Percentiles rank a stretch among this genome's conserved stretches.
phyloP scores from a whole-genome alignment of 1,284 basidiomycete genomes.

The Boletellus dicymbophilus region DNA sequence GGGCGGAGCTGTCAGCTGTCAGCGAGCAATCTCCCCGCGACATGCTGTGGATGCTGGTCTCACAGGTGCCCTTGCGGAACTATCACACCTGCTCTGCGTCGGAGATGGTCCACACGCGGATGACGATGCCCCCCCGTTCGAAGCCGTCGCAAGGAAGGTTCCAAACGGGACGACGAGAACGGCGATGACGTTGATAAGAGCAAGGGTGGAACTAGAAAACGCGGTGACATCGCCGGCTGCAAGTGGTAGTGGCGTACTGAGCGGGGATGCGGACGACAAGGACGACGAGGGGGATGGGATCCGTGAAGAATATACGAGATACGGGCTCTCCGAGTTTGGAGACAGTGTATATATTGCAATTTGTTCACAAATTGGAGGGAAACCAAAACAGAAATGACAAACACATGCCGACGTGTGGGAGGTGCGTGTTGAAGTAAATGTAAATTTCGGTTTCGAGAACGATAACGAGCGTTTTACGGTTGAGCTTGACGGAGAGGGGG shows the following conservation, averaged over 20 bases:
- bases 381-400: background rate
- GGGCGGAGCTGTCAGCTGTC: slow-evolving; percentile 92
- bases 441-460: slow-evolving; percentile 97
- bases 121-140: slow-evolving; percentile 97
- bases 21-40: slow-evolving; percentile 84
- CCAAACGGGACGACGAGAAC: slow-evolving; percentile 88
- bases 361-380: no score
- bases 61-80: slow-evolving; percentile 89
- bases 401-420: slow-evolving; percentile 73
- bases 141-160: slow-evolving; percentile 91
- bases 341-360: slow-evolving; percentile 93
- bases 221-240: slow-evolving; percentile 85
- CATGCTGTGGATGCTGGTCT: slow-evolving; percentile 88
- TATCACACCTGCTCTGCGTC: slow-evolving; percentile 94
- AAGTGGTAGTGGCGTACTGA: slow-evolving; percentile 43
- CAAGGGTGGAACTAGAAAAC: slow-evolving; percentile 91
- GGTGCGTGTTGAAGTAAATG: slow-evolving; percentile 98
- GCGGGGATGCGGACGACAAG: slow-evolving; percentile 43
- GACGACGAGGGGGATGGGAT: slow-evolving; percentile 80
- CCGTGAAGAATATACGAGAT: slow-evolving; percentile 94
- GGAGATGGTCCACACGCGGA: slow-evolving; percentile 92
- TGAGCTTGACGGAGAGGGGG: slow-evolving; percentile 95
- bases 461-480: slow-evolving; percentile 94
- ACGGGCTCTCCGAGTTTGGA: slow-evolving; percentile 94
- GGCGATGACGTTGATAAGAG: slow-evolving; percentile 91